Evolutionary conservation across 345 rosid genomes (phyloP).

Genomic region (Draba incana): DNA sequence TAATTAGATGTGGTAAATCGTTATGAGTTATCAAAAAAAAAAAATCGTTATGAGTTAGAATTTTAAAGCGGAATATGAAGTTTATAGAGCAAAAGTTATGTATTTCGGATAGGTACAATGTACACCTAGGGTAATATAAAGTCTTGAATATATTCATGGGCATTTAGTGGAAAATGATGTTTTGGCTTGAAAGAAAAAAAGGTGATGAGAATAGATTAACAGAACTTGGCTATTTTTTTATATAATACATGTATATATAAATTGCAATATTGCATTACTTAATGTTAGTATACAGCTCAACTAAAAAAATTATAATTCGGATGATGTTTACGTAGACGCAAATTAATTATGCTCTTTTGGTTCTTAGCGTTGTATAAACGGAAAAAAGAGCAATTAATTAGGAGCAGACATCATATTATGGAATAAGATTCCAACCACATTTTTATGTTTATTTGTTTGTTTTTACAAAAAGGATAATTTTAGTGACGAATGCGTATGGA

Average conservation of each 20-base stretch:
- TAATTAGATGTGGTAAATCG: constrained; percentile 1
- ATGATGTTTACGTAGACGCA: constrained; percentile 30
- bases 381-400: constrained; percentile 18
- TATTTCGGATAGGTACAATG: constrained; percentile 34
- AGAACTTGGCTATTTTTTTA: constrained; percentile 29
- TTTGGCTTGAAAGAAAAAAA: constrained; percentile 32
- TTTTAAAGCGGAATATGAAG: neutral
- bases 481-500: constrained; percentile 28
- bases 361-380: constrained; percentile 21
- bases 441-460: constrained; percentile 31
- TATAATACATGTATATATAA: neutral
- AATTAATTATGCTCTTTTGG: constrained; percentile 19
- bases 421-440: constrained; percentile 27
- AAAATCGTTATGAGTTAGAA: neutral
- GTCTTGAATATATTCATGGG: constrained; percentile 19
- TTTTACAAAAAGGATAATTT: constrained; percentile 12
- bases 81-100: neutral
- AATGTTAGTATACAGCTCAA: constrained; percentile 18
- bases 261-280: neutral
- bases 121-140: constrained; percentile 27
- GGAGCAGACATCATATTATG: constrained; percentile 36
- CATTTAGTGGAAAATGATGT: constrained; percentile 40
- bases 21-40: no score
- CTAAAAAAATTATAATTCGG: constrained; percentile 2
- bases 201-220: constrained; percentile 35